These are phyloP conservation scores for Lichenothelia convexa DNA, from an alignment of 495 filamentous ascomycete genomes.

Conservation along the genomic window DNA sequence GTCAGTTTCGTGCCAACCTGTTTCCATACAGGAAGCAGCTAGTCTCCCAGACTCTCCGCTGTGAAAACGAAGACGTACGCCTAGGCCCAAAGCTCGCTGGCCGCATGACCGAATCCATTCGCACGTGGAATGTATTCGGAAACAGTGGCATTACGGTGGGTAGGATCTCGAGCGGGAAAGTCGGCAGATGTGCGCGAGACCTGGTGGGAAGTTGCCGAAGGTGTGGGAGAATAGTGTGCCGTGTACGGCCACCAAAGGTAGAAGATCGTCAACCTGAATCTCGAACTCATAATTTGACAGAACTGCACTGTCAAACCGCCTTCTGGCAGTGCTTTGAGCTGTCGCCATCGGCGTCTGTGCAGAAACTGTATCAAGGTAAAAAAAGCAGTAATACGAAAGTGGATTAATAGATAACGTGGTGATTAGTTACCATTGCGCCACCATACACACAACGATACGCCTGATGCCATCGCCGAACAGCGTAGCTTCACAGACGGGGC, in stretches of 20 bases:
- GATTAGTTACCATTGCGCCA: too few species aligned
- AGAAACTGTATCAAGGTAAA: constrained; percentile 40
- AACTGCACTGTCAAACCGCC: constrained; percentile 76
- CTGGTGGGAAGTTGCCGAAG: constrained; percentile 66
- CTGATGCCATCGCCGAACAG: neutral
- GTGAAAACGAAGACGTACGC: constrained; percentile 45
- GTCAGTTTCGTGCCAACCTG: constrained; percentile 55
- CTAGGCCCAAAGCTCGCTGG: constrained; percentile 23
- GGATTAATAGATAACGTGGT: too few species aligned
- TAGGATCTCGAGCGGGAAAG: constrained; percentile 41
- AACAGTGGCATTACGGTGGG: constrained; percentile 15
- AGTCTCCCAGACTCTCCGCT: constrained; percentile 54
- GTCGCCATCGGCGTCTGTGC: constrained; percentile 66
- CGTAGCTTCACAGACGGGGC: constrained; percentile 20
- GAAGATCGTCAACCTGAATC: constrained; percentile 1
- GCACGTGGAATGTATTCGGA: constrained; percentile 8
- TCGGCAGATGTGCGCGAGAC: constrained; percentile 62
- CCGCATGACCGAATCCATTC: constrained; percentile 10
- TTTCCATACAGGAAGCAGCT: constrained; percentile 57
- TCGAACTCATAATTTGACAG: constrained; percentile 22
- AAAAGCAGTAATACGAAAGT: too few species aligned
- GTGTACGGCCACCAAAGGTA: constrained; percentile 32
- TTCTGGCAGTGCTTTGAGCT: constrained; percentile 35
- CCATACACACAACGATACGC: neutral
- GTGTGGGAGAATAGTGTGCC: constrained; percentile 58